Conservation (phyloP, 2,329 filamentous ascomycete species). For the Paracoccidioides brasiliensis region DNA sequence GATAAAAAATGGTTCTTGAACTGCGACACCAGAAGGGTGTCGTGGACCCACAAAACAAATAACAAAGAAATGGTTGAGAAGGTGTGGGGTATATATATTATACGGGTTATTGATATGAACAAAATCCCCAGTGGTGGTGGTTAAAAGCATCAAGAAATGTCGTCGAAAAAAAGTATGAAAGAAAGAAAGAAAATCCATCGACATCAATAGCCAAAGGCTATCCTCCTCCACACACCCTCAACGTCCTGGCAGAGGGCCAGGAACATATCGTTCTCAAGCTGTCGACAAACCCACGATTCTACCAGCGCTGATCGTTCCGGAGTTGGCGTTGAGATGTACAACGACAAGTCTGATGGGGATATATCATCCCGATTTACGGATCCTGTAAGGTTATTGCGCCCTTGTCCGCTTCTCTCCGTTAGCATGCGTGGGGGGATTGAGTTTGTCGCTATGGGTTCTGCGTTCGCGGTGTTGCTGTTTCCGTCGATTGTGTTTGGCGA, state of each 20-base stretch:
- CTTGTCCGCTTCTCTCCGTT: background rate
- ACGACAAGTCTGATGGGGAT: slow-evolving; percentile 17
- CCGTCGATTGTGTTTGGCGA: background rate
- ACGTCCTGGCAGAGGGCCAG: slow-evolving; percentile 28
- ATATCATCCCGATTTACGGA: background rate
- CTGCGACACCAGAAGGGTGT: too few relatives aligned
- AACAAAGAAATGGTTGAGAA: too few relatives aligned
- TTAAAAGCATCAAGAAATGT: background rate
- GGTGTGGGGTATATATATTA: too few relatives aligned
- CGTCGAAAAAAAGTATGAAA: background rate
- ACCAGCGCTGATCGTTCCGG: slow-evolving; percentile 22
- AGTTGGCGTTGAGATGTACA: slow-evolving; percentile 20
- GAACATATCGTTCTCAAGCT: slow-evolving; percentile 31
- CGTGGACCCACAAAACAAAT: too few relatives aligned
- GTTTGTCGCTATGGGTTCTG: background rate
- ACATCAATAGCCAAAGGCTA: slow-evolving; percentile 24
- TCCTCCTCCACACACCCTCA: slow-evolving; percentile 28
- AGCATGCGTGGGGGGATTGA: background rate
- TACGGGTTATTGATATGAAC: too few relatives aligned
- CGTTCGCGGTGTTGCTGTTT: background rate
- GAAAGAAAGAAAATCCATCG: background rate
- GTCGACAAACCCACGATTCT: slow-evolving; percentile 29
- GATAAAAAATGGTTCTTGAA: too few relatives aligned
- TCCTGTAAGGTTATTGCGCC: background rate
- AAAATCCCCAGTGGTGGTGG: too few relatives aligned